Evolutionary conservation across 768 basidiomycete species (phyloP), one percentile per base, ranked within the genome.

Genomic region (Tremella yokohamensis): DNA sequence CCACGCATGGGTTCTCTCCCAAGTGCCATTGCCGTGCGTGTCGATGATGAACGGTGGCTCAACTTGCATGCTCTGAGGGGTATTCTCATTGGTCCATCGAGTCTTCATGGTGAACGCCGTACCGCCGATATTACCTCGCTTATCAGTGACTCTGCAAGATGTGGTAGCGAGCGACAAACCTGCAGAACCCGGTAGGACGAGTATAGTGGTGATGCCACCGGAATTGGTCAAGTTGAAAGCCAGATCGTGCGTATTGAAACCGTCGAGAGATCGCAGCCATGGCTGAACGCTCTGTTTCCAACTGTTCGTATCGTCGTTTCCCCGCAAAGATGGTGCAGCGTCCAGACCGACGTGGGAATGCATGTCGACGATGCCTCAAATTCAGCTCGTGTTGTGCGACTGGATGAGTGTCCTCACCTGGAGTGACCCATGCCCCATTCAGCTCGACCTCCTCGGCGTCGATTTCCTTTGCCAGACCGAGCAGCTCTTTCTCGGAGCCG

Each of bases 151-250:
- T 18, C 12, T 8, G 3, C 15, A 16, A n/a, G 24, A 20, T 26
- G n/a, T n/a, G 37, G 39, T 42, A 8, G n/a, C 52, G 52, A 53
- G 13, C 25, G 3, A 13, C 53, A 22, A 15, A 53, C 47, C 49
- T 4, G 70, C 73, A 3, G 65, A 68, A 7, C 90, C 91, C 8
- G 91, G 88, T 2, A 92, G 78, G 40, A 93, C 80, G 65, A 89
- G 87, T 15, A 83, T 85, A 1, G 90, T 87, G 0, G 93, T 94
- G 34, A 94, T 86, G 13, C 90, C 93, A 11, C 91, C 91, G 2
- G 92, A 82, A 54, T 91, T 85, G 2, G 88, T 83, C 15, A 89
- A 80, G 56, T 80, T 79, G 72, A 85, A 86, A 0, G 85, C 81
- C 22, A 83, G 82, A 69, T 93, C 91, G 59, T 90, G 88, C 0